These are phyloP conservation scores for Fusarium agapanthi DNA, from an alignment of 2,329 filamentous ascomycete species.

Conservation along the genomic window DNA sequence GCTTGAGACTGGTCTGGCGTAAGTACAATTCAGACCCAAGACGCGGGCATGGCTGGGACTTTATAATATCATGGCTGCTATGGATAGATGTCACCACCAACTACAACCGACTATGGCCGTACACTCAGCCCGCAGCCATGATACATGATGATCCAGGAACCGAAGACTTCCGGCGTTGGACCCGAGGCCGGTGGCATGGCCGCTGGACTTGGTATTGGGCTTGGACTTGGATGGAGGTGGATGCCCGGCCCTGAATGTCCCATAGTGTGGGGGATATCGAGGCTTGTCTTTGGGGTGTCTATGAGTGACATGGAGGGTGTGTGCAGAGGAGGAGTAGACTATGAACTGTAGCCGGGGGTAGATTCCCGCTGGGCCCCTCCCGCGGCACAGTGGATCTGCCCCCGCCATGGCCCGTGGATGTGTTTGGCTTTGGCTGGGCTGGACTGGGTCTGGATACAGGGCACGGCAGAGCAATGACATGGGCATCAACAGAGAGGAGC, in stretches of 20 bases:
- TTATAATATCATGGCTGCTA: slow-evolving; percentile 41
- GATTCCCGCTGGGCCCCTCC: slow-evolving; percentile 35
- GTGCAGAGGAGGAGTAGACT: slow-evolving; percentile 10
- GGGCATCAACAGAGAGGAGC: slow-evolving; percentile 17
- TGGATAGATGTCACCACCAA: slow-evolving; percentile 11
- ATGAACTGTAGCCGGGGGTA: slow-evolving; percentile 33
- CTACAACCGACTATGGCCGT: slow-evolving; percentile 29
- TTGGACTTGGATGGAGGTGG: slow-evolving; percentile 15
- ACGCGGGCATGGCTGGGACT: slow-evolving; percentile 25
- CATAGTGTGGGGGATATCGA: slow-evolving; percentile 25
- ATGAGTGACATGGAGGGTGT: slow-evolving; percentile 9
- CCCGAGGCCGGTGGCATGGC: slow-evolving; percentile 34
- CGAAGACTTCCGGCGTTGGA: slow-evolving; percentile 41
- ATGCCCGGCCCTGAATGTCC: slow-evolving; percentile 29
- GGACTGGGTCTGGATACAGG: slow-evolving; percentile 14
- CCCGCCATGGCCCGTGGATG: slow-evolving; percentile 1
- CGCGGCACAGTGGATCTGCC: slow-evolving; percentile 32
- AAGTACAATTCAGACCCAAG: slow-evolving; percentile 26
- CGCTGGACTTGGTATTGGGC: neutral
- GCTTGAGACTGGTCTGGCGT: slow-evolving; percentile 20
- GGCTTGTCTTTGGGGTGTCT: slow-evolving; percentile 21
- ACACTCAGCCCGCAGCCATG: slow-evolving; percentile 27
- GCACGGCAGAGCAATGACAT: slow-evolving; percentile 15
- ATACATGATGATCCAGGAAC: slow-evolving; percentile 31
- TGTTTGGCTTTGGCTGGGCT: neutral